Evolutionary conservation across 2,329 filamentous ascomycete genomes (phyloP), one percentile per base, ranked within the genome.

Genomic region (Fusarium oxysporum): DNA sequence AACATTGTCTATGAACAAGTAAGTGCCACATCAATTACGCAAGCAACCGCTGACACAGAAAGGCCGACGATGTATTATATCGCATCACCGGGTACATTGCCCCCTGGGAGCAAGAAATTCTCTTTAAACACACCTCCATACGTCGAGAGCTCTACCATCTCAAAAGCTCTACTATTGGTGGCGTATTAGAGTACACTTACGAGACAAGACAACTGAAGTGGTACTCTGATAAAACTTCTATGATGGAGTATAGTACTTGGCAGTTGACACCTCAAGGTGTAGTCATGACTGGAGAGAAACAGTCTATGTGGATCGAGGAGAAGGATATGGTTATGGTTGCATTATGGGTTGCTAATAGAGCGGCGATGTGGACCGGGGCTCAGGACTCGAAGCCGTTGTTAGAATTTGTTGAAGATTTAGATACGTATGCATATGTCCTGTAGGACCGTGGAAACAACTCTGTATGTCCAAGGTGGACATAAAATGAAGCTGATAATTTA

Each of bases 211-310:
- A 38, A 6, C 7, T 53, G 7, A 53, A 3, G 1, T 53, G 50
- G 50, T 53, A 53, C 23, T 38, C 50, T 28, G 7, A 53, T 2
- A 53, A 53, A 13, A 28, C 33, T 17, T 53, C 50, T 0, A 53
- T 53, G 50, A 0, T 37, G 4, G 23, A 53, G 13, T 28, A 53
- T 12, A 53, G 19, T 3, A 28, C 23, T 1, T 53, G 50, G 50
- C 13, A 28, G 3, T n/a, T 53, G 7, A 8, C 0, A 0, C 9
- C 14, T n/a, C 33, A 28, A 3, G 50, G 38, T 7, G 10, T 37
- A 0, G 9, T 53, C 0, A 1, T 53, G 0, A 7, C 3, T 0
- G 23, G 13, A 1, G 50, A 37, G 23, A 28, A 53, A 4, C 0
- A n/a, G 33, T 53, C 33, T 0, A 28, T 28, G 33, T 53, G 50